Conservation (phyloP, 768 basidiomycete genomes). For the Inosperma sp. region DNA sequence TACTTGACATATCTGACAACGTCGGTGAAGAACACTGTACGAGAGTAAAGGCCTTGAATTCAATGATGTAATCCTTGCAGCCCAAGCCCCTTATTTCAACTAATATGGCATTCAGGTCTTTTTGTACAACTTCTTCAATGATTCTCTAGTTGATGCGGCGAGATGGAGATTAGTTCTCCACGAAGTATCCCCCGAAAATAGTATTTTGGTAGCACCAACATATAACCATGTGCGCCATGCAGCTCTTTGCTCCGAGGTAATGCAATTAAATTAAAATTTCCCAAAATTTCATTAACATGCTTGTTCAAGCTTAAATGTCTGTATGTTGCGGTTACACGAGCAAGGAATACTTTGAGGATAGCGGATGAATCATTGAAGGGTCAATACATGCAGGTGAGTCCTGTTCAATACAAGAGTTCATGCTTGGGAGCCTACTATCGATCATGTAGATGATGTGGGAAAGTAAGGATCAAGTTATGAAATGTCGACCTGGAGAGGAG, state of each 20-base stretch:
- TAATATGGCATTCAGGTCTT: conserved; percentile 45
- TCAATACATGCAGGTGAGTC: conserved; percentile 53
- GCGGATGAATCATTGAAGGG: conserved; percentile 55
- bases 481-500: conserved; percentile 43
- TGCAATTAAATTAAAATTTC: conserved; percentile 7
- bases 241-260: conserved; percentile 55
- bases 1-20: neutral
- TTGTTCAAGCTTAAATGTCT: conserved; percentile 53
- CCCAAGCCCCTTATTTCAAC: neutral
- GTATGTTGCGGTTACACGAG: conserved; percentile 69
- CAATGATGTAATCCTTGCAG: conserved; percentile 44
- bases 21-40: conserved; percentile 43
- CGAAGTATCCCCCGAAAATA: conserved; percentile 19
- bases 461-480: conserved; percentile 40
- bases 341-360: conserved; percentile 67
- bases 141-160: conserved; percentile 45
- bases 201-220: conserved; percentile 32
- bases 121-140: conserved; percentile 70
- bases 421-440: neutral
- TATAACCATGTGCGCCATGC: conserved; percentile 51
- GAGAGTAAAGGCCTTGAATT: conserved; percentile 68
- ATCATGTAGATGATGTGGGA: conserved; percentile 48
- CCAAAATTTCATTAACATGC: neutral
- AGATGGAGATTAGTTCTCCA: conserved; percentile 62
- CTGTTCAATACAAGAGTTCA: neutral